Conservation (phyloP, 306 rosid species). For the Medicago truncatula region DNA sequence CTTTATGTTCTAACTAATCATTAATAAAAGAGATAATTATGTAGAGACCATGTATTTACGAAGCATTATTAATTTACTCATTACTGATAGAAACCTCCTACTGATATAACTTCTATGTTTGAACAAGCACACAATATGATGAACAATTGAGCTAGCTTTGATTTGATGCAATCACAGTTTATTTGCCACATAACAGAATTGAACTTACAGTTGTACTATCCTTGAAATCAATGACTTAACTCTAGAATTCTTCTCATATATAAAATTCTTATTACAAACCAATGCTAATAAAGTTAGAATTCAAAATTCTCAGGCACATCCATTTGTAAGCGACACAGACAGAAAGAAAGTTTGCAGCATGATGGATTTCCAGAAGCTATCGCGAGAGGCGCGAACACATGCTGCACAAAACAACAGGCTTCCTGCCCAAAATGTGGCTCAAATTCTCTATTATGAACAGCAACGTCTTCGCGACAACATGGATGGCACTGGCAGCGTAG, state of each 20-base stretch:
- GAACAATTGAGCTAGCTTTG: too few species aligned
- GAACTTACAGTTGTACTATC: neutral
- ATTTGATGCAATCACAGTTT: neutral
- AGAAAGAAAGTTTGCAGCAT: slow-evolving; percentile 89
- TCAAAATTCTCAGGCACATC: slow-evolving; percentile 72
- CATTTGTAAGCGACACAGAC: slow-evolving; percentile 77
- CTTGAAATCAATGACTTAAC: slow-evolving; percentile 18
- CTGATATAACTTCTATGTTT: too few species aligned
- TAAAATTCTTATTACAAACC: neutral
- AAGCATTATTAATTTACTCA: too few species aligned
- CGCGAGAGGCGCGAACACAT: slow-evolving; percentile 87
- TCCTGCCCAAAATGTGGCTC: slow-evolving; percentile 88
- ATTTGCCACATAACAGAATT: neutral
- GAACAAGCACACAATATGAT: too few species aligned
- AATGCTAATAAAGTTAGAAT: slow-evolving; percentile 25
- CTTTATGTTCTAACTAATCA: too few species aligned
- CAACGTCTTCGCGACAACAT: slow-evolving; percentile 74
- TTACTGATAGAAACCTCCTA: too few species aligned
- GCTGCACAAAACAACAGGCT: slow-evolving; percentile 95
- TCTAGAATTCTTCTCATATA: neutral
- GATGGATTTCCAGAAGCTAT: slow-evolving; percentile 92
- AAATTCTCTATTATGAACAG: slow-evolving; percentile 83
- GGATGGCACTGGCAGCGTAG: slow-evolving; percentile 43
- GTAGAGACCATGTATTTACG: too few species aligned
- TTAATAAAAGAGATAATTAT: too few species aligned